Evolutionary conservation across 495 filamentous ascomycete genomes (phyloP).

Genomic region (Ramalina intermedia): DNA sequence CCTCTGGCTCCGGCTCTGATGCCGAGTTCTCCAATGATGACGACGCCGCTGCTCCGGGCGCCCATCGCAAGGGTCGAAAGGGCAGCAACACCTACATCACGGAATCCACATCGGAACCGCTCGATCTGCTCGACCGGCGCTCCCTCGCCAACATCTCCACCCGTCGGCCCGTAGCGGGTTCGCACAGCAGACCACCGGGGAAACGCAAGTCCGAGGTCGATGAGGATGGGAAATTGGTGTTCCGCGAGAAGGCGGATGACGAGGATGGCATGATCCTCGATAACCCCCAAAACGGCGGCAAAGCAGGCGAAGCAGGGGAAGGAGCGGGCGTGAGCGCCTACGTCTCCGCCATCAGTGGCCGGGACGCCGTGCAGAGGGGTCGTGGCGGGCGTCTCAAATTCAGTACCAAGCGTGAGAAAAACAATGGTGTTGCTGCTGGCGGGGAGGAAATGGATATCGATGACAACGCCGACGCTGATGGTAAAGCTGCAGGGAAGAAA

Average conservation of each 20-base stretch:
- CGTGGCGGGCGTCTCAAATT: constrained; percentile 82
- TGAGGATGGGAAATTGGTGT: constrained; percentile 75
- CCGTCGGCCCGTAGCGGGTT: constrained; percentile 50
- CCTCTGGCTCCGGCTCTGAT: constrained; percentile 46
- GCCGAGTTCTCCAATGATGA: constrained; percentile 36
- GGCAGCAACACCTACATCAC: constrained; percentile 60
- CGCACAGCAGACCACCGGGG: constrained; percentile 21
- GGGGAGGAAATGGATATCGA: constrained; percentile 26
- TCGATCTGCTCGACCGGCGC: constrained; percentile 78
- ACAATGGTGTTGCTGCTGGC: constrained; percentile 49
- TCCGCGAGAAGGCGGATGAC: constrained; percentile 41
- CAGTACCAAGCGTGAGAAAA: constrained; percentile 53
- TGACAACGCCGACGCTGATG: constrained; percentile 17
- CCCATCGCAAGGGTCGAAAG: constrained; percentile 24
- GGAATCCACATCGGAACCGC: constrained; percentile 82
- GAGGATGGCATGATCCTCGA: constrained; percentile 28
- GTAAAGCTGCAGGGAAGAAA: constrained; percentile 17
- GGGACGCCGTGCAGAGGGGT: constrained; percentile 67
- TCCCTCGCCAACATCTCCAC: constrained; percentile 88
- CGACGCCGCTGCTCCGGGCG: constrained; percentile 24
- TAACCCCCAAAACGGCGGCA: background rate
- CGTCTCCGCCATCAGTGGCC: constrained; percentile 74
- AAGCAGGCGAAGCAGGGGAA: background rate
- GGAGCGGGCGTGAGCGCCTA: constrained; percentile 58
- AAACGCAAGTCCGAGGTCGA: constrained; percentile 45